phyloP scores from a whole-genome alignment of 164 flowering plant genomes.

The Vitis rupestris region DNA sequence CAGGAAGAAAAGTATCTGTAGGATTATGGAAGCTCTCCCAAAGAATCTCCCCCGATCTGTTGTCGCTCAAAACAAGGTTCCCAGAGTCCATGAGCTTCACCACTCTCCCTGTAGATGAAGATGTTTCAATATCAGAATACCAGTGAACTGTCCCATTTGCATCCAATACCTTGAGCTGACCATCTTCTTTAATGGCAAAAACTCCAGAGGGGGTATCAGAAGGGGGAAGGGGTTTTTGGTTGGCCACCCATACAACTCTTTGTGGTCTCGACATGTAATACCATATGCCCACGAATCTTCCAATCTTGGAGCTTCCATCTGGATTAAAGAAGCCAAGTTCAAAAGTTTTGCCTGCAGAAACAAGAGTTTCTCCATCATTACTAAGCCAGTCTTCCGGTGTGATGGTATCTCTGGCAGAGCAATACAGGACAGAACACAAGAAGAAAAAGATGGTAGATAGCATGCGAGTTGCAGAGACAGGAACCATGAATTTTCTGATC shows the following conservation, averaged over 20 bases:
- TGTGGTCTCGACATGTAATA: slow-evolving; percentile 15
- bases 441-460: background rate
- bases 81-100: slow-evolving; percentile 17
- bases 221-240: slow-evolving; percentile 13
- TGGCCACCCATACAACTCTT: slow-evolving; percentile 30
- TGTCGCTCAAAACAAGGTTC: slow-evolving; percentile 8
- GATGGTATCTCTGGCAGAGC: slow-evolving; percentile 23
- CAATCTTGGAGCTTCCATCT: slow-evolving; percentile 9
- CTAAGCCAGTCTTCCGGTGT: slow-evolving; percentile 1
- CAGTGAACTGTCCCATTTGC: slow-evolving; percentile 14
- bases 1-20: slow-evolving; percentile 46
- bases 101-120: background rate
- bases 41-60: no score
- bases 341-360: slow-evolving; percentile 22
- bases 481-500: no score
- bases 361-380: slow-evolving; percentile 19
- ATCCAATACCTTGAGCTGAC: slow-evolving; percentile 21
- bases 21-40: slow-evolving; percentile 26
- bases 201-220: slow-evolving; percentile 5
- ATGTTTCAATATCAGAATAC: slow-evolving; percentile 10
- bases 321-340: slow-evolving; percentile 35
- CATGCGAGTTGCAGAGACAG: slow-evolving; percentile 4
- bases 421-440: slow-evolving; percentile 1
- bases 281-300: slow-evolving; percentile 37
- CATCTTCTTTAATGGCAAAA: slow-evolving; percentile 18